Evolutionary conservation across 1,139 yeast genomes (phyloP).

Genomic region (Scheffersomyces lignicola): DNA sequence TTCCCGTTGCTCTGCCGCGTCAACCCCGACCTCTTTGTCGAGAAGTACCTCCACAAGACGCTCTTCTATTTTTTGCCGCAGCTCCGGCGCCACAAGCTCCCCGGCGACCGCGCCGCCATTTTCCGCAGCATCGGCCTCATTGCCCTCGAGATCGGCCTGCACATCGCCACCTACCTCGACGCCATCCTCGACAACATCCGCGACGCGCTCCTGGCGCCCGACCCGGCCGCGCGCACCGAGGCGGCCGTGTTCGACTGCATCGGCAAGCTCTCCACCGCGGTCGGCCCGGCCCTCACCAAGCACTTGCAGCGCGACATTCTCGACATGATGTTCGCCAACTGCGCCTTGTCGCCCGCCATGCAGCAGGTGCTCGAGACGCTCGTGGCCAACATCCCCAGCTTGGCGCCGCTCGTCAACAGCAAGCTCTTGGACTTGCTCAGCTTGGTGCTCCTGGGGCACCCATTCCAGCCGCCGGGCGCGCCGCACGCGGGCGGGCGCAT

Average conservation of each 20-base stretch:
- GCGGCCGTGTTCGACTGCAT: constrained; percentile 89
- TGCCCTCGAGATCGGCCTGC: constrained; percentile 80
- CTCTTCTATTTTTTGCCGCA: constrained; percentile 77
- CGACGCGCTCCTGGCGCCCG: constrained; percentile 60
- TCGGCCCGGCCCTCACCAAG: constrained; percentile 93
- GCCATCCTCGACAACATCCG: constrained; percentile 80
- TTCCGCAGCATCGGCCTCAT: constrained; percentile 85
- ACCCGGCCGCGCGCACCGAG: constrained; percentile 49
- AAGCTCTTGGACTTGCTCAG: constrained; percentile 74
- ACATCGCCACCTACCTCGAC: constrained; percentile 85
- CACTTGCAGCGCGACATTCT: constrained; percentile 81
- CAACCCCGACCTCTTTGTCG: constrained; percentile 75
- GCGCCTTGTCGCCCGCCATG: constrained; percentile 80
- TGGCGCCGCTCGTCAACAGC: constrained; percentile 70
- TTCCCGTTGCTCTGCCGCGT: constrained; percentile 82
- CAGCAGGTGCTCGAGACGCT: constrained; percentile 71
- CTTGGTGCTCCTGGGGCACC: constrained; percentile 76
- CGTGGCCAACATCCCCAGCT: constrained; percentile 74
- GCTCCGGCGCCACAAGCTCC: constrained; percentile 64
- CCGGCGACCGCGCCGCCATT: constrained; percentile 70
- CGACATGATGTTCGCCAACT: constrained; percentile 71
- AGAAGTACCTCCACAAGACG: constrained; percentile 77
- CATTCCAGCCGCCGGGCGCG: constrained; percentile 84
- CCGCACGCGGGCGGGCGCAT: constrained; percentile 70
- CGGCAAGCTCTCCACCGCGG: constrained; percentile 82